These are phyloP conservation scores for Neonectria coccinea DNA, from an alignment of 2,329 filamentous ascomycete species.

Conservation along the genomic window DNA sequence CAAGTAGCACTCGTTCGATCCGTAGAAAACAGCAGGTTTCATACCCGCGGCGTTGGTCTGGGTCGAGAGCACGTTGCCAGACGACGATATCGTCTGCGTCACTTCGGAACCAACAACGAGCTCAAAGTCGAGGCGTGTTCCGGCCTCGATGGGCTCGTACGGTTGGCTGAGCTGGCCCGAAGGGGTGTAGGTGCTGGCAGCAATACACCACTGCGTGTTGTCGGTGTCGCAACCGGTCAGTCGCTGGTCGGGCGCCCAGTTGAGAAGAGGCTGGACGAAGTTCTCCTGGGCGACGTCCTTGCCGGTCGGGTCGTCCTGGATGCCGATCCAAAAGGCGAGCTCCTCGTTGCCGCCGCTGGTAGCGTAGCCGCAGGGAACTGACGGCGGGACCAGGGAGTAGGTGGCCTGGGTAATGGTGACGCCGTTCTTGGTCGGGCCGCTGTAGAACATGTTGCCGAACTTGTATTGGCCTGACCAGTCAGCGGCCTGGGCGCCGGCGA, in stretches of 20 bases:
- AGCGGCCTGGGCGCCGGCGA: constrained; percentile 15
- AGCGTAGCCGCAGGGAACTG: constrained; percentile 27
- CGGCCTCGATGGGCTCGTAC: constrained; percentile 17
- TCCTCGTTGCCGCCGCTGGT: constrained; percentile 32
- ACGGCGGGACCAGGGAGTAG: constrained; percentile 22
- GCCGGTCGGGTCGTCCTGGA: constrained; percentile 26
- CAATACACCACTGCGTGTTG: constrained; percentile 29
- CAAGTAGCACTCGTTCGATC: constrained; percentile 31
- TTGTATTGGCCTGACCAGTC: constrained; percentile 28
- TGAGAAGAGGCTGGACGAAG: constrained; percentile 29
- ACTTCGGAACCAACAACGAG: constrained; percentile 20
- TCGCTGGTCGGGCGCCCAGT: constrained; percentile 28
- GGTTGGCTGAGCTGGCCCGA: constrained; percentile 20
- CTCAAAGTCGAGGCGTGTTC: constrained; percentile 27
- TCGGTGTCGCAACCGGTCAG: constrained; percentile 26
- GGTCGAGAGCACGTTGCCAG: constrained; percentile 25
- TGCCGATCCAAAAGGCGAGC: constrained; percentile 31
- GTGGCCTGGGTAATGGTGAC: constrained; percentile 29
- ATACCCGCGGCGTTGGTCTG: constrained; percentile 33
- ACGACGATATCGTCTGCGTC: constrained; percentile 26
- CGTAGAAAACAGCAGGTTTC: constrained; percentile 32
- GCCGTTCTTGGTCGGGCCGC: constrained; percentile 26
- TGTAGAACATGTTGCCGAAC: constrained; percentile 33
- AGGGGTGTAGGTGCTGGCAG: constrained; percentile 29
- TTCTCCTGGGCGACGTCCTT: constrained; percentile 23